A percentile compares a stretch with the other conserved stretches of the same genome.
phyloP scores from a whole-genome alignment of 2,329 filamentous ascomycete genomes.

The Onygenales sp. region DNA sequence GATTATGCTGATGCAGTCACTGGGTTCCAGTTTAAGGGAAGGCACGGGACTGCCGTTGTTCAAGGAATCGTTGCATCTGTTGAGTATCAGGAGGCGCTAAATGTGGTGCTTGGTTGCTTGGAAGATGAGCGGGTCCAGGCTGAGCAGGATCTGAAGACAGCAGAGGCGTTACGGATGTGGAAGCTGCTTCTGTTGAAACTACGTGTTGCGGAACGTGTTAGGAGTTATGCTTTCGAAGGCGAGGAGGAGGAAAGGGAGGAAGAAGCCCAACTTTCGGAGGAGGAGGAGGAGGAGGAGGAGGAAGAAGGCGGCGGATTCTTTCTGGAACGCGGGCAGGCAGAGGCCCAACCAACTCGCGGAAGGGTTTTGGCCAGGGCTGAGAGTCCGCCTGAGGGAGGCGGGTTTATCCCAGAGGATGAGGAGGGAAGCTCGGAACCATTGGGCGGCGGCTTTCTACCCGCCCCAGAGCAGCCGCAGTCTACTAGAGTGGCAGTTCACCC shows the following conservation, averaged over 20 bases:
- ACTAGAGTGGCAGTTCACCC: neutral
- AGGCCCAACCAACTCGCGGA: neutral
- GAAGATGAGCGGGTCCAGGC: conserved; percentile 55
- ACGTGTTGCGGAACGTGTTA: conserved; percentile 63
- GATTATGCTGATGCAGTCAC: conserved; percentile 86
- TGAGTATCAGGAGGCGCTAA: conserved; percentile 63
- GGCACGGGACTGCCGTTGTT: conserved; percentile 75
- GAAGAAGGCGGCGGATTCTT: conserved; percentile 32
- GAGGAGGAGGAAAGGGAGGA: conserved; percentile 27
- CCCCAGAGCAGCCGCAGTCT: neutral
- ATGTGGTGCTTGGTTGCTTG: conserved; percentile 59
- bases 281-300: conserved; percentile 19
- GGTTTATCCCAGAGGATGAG: conserved; percentile 18
- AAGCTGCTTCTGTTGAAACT: conserved; percentile 53
- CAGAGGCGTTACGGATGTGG: conserved; percentile 46
- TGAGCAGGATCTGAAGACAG: conserved; percentile 46
- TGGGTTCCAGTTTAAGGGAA: conserved; percentile 79
- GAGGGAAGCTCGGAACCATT: neutral
- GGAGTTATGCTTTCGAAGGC: conserved; percentile 40
- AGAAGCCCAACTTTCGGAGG: conserved; percentile 23
- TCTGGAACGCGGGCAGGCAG: conserved; percentile 15
- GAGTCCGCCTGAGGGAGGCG: neutral
- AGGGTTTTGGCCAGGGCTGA: conserved; percentile 11
- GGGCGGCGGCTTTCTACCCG: conserved; percentile 14
- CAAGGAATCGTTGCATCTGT: conserved; percentile 66